phyloP scores from a whole-genome alignment of 164 flowering plant genomes.

The Berberis vulgaris region DNA sequence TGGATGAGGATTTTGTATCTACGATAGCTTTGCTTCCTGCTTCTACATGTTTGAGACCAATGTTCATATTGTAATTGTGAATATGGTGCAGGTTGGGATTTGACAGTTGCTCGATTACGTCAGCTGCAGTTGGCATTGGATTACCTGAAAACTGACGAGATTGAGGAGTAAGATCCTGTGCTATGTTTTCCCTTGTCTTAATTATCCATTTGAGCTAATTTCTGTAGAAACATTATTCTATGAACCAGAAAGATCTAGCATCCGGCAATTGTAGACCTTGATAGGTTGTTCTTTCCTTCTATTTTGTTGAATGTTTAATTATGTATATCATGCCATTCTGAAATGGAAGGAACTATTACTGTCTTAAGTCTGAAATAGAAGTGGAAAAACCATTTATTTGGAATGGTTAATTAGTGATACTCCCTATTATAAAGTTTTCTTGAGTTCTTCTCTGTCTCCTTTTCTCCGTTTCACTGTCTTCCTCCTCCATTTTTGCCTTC shows the following conservation, averaged over 20 bases:
- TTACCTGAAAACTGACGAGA: constrained; percentile 73
- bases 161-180: constrained; percentile 52
- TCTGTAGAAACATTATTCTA: not conserved
- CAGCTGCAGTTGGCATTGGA: constrained; percentile 75
- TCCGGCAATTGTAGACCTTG: not conserved
- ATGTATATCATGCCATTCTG: no score
- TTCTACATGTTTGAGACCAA: not conserved
- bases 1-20: no score
- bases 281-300: no score
- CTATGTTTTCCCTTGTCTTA: not conserved
- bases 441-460: no score
- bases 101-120: constrained; percentile 63
- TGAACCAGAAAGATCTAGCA: not conserved
- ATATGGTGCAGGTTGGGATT: constrained; percentile 68
- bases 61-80: constrained; percentile 7
- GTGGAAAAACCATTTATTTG: no score
- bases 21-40: not conserved
- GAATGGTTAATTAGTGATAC: no score
- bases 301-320: no score
- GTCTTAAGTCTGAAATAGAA: no score
- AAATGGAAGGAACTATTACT: no score
- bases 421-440: no score
- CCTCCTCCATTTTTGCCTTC: no score
- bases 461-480: no score
- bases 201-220: not conserved